Conservation (phyloP, 352 stramenopile genomes). For the Pythium volutum region DNA sequence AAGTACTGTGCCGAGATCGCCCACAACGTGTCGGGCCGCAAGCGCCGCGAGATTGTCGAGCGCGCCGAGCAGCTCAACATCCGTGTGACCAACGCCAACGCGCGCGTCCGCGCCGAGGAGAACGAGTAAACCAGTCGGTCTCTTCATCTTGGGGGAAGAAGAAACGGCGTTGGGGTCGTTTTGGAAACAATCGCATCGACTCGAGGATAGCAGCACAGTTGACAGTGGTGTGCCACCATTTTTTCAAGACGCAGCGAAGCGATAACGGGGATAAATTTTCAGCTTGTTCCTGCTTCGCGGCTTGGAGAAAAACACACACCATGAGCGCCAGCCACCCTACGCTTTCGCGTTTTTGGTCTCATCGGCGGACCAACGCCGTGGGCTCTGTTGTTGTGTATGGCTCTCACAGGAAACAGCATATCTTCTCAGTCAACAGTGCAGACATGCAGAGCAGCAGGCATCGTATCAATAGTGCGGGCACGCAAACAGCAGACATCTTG, state of each 20-base stretch:
- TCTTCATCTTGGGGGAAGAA: conserved; percentile 13
- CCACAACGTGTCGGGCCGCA: conserved; percentile 96
- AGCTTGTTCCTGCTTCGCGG: conserved; percentile 34
- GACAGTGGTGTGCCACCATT: conserved; percentile 22
- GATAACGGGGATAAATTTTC: conserved; percentile 29
- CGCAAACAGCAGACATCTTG: no score
- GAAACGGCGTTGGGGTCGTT: conserved; percentile 17
- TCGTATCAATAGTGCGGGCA: no score
- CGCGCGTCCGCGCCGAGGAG: conserved; percentile 96
- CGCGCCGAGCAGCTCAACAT: conserved; percentile 98
- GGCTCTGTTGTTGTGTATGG: not conserved
- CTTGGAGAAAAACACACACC: conserved; percentile 22
- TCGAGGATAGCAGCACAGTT: conserved; percentile 34
- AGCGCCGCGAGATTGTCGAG: conserved; percentile 97
- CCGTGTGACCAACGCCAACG: conserved; percentile 97
- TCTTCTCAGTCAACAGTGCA: no score
- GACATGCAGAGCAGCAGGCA: no score
- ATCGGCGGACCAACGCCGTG: not conserved
- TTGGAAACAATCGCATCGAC: conserved; percentile 23
- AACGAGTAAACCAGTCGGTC: conserved; percentile 72
- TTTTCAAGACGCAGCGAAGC: conserved; percentile 16
- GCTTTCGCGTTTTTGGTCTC: conserved; percentile 4
- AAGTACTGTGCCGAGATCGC: conserved; percentile 99
- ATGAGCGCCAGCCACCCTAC: conserved; percentile 9
- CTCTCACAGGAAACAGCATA: not conserved